Evolutionary conservation across 768 basidiomycete genomes (phyloP), one percentile per base, ranked within the genome.

Genomic region (Panaeolus papilionaceus): DNA sequence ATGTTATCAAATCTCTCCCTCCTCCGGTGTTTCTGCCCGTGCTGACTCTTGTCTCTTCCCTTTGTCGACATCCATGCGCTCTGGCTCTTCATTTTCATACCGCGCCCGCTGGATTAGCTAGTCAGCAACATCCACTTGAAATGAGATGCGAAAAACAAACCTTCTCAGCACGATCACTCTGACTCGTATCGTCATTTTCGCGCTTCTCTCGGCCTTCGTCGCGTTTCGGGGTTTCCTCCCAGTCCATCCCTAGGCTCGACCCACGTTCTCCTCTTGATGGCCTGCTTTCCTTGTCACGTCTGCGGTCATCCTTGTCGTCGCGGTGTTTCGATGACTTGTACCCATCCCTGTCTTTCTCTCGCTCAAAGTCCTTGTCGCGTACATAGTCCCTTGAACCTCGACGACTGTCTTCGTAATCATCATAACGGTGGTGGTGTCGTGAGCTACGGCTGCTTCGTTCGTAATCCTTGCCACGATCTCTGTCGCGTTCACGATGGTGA

Each of bases 1-100:
- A 64, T 67, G 38, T 51, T 69, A 84, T 58, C 72, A 94, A 72
- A 95, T 95, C 76, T 95, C 93, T 28, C 93, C 93, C 76, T 95
- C 93, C 80, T 95, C 94, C 2, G 93, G 94, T 51, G 89, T 93
- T 75, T 94, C 93, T 44, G 83, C 92, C 61, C 92, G 84, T 14
- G 79, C 79, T 12, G 80, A 79, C 33, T 73, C 78, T 49, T 74
- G 71, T 68, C 80, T 83, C 51, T 83, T 83, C 67, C 80, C 83
- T 49, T 83, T 83, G 69, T 80, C 85, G 23, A 80, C 74, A 14
- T 85, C 83, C 76, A 83, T 81, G 61, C 82, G 45, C n/a, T 83
- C 80, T 10, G 68, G 66, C 23, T 77, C 76, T 26, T 84, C 83
- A 23, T 77, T 79, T 33, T 88, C 87, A 68, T 86, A 87, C 67